Base-by-base conservation (phyloP, 2,329 filamentous ascomycete species). In the Fusarium xylarioides region DNA sequence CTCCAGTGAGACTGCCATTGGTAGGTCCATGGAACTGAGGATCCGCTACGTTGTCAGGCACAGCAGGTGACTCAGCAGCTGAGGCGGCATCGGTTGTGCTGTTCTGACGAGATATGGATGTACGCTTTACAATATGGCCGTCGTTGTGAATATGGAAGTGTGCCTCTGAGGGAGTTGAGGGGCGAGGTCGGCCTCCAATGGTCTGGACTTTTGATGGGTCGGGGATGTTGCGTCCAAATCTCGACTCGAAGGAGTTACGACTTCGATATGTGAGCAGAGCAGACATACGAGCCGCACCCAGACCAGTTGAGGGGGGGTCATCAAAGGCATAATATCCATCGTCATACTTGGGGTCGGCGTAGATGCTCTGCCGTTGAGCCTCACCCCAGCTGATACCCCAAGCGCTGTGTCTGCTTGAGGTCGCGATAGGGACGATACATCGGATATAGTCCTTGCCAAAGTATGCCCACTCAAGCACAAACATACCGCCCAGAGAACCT, bases 281-380 rank as follows among this genome's bases (percentile, higher is more conserved):
- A 64, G 95, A 94, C 96, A 99, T 99, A 78, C 96, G 94, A 32
- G 96, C 96, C 12, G 96, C 96, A 18, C 95, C 95, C 5, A 99
- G 89, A 2, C 96, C 96, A 2, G 95, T 92, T 0, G 91, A 86
- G 1, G 96, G 96, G 38, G 95, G 95, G 76, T 98, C 94, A 37
- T 93, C 88, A 77, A 96, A 97, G 2, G 90, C 79, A 80, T 98
- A 99, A 83, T 98, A 98, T 49, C 96, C 96, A 79, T 98, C 95
- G 70, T 98, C 95, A 82, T 99, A 99, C 85, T 98, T 98, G 37
- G 96, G 96, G 80, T 99, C 96, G 43, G 94, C 95, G 83, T 98
- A 99, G 81, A 99, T 98, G 87, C 93, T 95, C 83, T 96, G 93
- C 57, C 94, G 88, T 81, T 97, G 94, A 7, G 93, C 93, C 81